Evolutionary conservation across 352 stramenopile genomes (phyloP).

Genomic region (Phytophthora vignae): DNA sequence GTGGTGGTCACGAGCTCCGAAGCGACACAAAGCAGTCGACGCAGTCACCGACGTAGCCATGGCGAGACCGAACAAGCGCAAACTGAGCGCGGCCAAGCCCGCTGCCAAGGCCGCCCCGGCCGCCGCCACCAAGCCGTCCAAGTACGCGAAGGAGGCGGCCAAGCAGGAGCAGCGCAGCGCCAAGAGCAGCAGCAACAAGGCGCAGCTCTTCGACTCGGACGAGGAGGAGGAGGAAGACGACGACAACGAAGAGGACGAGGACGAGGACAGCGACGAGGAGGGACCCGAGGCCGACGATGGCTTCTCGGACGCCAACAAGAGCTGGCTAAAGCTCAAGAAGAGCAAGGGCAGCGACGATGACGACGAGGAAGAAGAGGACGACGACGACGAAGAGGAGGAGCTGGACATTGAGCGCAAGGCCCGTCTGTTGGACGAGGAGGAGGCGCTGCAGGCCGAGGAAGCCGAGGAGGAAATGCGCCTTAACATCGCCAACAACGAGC

Average conservation of each 20-base stretch:
- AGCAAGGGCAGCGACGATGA: slow-evolving; percentile 45
- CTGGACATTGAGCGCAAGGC: slow-evolving; percentile 90
- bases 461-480: slow-evolving; percentile 88
- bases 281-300: slow-evolving; percentile 65
- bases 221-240: slow-evolving; percentile 52
- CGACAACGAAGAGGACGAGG: slow-evolving; percentile 51
- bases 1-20: slow-evolving; percentile 38
- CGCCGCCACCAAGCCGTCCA: slow-evolving; percentile 50
- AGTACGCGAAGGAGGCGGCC: slow-evolving; percentile 82
- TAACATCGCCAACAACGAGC: slow-evolving; percentile 89
- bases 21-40: slow-evolving; percentile 43
- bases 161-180: slow-evolving; percentile 67
- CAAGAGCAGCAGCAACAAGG: slow-evolving; percentile 54
- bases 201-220: slow-evolving; percentile 78
- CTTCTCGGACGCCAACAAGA: slow-evolving; percentile 90
- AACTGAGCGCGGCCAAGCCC: slow-evolving; percentile 42
- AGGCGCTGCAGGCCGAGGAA: slow-evolving; percentile 72
- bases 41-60: slow-evolving; percentile 32
- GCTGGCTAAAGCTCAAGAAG: slow-evolving; percentile 87
- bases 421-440: slow-evolving; percentile 79
- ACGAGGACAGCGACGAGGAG: slow-evolving; percentile 57
- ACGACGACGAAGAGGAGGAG: slow-evolving; percentile 68
- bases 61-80: slow-evolving; percentile 66
- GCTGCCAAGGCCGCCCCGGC: slow-evolving; percentile 27
- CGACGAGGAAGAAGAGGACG: slow-evolving; percentile 49